Percentiles rank a stretch among this genome's conserved stretches.
phyloP scores from a whole-genome alignment of 225 moss, liverwort and hornwort genomes.

The Pseudisothecium myosuroides region DNA sequence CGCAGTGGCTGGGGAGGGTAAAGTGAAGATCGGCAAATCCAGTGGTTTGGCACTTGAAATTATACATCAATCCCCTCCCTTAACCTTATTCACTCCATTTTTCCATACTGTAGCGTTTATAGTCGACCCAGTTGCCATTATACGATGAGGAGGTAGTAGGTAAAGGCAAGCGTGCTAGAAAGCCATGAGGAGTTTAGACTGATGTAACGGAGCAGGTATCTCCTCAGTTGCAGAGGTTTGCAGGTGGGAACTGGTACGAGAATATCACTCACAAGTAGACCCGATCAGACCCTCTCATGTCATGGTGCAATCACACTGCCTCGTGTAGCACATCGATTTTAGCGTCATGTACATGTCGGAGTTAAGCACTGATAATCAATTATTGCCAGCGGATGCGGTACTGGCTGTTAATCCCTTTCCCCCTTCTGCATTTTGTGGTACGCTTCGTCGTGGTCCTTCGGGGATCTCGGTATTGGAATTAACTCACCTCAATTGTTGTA shows the following conservation, averaged over 20 bases:
- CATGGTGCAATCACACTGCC: not conserved
- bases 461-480: not conserved
- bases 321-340: not conserved
- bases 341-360: not conserved
- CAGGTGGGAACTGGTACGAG: not conserved
- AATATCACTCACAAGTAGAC: not conserved
- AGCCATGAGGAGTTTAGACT: not conserved
- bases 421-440: not conserved
- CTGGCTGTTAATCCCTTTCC: not conserved
- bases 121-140: not conserved
- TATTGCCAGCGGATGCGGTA: not conserved
- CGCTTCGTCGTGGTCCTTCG: not conserved
- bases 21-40: not conserved
- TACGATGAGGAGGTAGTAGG: not conserved
- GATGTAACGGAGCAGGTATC: not conserved
- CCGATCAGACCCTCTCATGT: not conserved
- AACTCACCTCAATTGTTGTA: not conserved
- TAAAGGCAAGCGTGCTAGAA: not conserved
- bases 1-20: slow-evolving; percentile 41
- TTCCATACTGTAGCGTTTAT: slow-evolving; percentile 6
- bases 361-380: slow-evolving; percentile 9
- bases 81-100: not conserved
- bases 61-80: not conserved
- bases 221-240: not conserved
- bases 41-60: not conserved